These are phyloP conservation scores for Penicillium paxilli DNA, from an alignment of 495 filamentous ascomycete species.

Conservation along the genomic window DNA sequence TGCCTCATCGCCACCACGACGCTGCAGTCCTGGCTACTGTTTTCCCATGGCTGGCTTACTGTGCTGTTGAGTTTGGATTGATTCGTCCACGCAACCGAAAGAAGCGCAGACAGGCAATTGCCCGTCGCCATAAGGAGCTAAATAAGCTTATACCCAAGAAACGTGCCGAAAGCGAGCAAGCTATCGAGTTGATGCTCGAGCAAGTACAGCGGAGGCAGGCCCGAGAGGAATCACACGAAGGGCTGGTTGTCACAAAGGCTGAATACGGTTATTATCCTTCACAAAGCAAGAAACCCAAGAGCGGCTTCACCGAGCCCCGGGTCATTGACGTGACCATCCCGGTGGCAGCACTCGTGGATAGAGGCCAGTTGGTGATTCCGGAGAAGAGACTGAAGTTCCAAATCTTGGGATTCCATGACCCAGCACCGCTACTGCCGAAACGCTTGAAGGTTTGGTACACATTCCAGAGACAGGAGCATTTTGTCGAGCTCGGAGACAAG, in stretches of 20 bases:
- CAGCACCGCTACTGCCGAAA: slow-evolving; percentile 52
- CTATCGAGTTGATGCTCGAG: slow-evolving; percentile 52
- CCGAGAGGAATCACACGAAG: slow-evolving; percentile 35
- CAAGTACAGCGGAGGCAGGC: slow-evolving; percentile 49
- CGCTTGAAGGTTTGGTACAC: slow-evolving; percentile 53
- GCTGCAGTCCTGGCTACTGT: slow-evolving; percentile 41
- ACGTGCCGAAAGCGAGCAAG: slow-evolving; percentile 49
- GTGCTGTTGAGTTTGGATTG: slow-evolving; percentile 50
- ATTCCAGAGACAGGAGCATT: slow-evolving; percentile 47
- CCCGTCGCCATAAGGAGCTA: slow-evolving; percentile 38
- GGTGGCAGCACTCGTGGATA: slow-evolving; percentile 47
- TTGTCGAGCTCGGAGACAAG: slow-evolving; percentile 45
- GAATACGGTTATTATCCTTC: slow-evolving; percentile 43
- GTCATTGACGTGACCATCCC: slow-evolving; percentile 49
- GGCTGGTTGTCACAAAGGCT: slow-evolving; percentile 41
- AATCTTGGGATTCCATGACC: slow-evolving; percentile 59
- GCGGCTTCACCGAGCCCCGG: slow-evolving; percentile 25
- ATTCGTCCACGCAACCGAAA: slow-evolving; percentile 41
- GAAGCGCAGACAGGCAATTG: slow-evolving; percentile 32
- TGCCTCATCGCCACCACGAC: slow-evolving; percentile 31
- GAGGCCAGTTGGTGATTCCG: slow-evolving; percentile 47
- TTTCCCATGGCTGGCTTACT: slow-evolving; percentile 50
- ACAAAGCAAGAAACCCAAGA: slow-evolving; percentile 24
- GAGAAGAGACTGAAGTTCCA: slow-evolving; percentile 47
- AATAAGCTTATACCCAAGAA: slow-evolving; percentile 43